phyloP scores from a whole-genome alignment of 257 asterid species.

The Scutellaria baicalensis region DNA sequence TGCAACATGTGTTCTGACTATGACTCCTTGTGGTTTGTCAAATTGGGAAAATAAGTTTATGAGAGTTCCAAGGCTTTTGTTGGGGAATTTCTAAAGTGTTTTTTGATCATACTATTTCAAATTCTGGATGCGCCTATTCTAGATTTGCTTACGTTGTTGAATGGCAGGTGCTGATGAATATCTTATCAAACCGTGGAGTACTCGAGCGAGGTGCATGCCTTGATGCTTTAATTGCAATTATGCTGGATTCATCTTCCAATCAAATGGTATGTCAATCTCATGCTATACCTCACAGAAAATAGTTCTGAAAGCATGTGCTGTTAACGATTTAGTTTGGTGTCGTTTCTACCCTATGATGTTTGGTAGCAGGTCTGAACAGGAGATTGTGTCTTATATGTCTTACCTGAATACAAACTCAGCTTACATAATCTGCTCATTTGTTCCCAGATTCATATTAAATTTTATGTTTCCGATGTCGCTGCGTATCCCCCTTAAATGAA shows the following conservation, averaged over 20 bases:
- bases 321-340: not conserved
- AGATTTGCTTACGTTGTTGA: constrained; percentile 8
- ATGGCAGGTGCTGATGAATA: constrained; percentile 77
- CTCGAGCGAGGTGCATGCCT: constrained; percentile 94
- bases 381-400: not conserved
- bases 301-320: not conserved
- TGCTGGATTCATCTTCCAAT: constrained; percentile 93
- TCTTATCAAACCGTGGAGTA: constrained; percentile 74
- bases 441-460: not conserved
- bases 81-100: not conserved
- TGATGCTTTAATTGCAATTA: constrained; percentile 75
- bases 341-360: not conserved
- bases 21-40: not conserved
- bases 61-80: not conserved
- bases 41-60: not conserved
- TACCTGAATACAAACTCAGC: not conserved
- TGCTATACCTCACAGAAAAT: not conserved
- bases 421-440: not conserved
- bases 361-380: not conserved
- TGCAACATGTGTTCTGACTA: not conserved
- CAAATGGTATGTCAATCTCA: constrained; percentile 59
- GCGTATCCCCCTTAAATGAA: too few relatives aligned
- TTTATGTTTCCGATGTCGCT: not conserved
- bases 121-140: constrained; percentile 5
- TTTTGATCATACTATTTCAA: constrained; percentile 1